Evolutionary conservation across 345 rosid genomes (phyloP), one percentile per base, ranked within the genome.

Genomic region (Bruguiera parviflora): DNA sequence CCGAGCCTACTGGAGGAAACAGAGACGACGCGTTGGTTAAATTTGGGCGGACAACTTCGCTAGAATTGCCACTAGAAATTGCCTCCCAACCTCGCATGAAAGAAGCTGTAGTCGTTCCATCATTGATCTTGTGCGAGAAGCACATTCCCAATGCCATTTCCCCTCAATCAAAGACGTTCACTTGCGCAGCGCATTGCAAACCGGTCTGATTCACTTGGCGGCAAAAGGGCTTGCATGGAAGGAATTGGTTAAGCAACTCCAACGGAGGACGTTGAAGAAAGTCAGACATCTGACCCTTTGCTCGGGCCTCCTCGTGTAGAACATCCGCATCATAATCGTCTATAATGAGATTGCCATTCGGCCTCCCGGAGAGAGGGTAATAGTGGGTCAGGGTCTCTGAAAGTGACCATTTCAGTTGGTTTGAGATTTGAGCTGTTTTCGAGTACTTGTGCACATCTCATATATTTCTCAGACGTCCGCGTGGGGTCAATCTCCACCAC

Each of bases 161-260:
- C 0, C 77, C 73, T 43, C 77, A 68, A 20, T 37, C 58, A 29
- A 77, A 77, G 39, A 58, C 24, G 59, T 65, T 73, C 16, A 56
- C 59, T 60, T 73, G 77, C 3, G 60, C 24, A 15, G 64, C 60
- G 0, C 59, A 39, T 19, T 6, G 49, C 3, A 70, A 51, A n/a
- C 39, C 5, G 4, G 16, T 5, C 7, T 56, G n/a, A 32, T 58
- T 27, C 4, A 32, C 27, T 29, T 21, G 31, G 20, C n/a, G 19
- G 21, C 57, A 39, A 6, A 56, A 49, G 8, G 67, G 61, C 28
- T 19, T 60, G 63, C 55, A 28, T 0, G 74, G 71, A 52, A 69
- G 73, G 66, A 73, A 32, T n/a, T 31, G 15, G 43, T 59, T 69
- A 13, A 64, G 67, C 21, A 31, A 27, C 13, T 35, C 52, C 5